Evolutionary conservation across 805 yeast species (phyloP), one percentile per base, ranked within the genome.

Genomic region (Kluyveromyces wickerhamii): DNA sequence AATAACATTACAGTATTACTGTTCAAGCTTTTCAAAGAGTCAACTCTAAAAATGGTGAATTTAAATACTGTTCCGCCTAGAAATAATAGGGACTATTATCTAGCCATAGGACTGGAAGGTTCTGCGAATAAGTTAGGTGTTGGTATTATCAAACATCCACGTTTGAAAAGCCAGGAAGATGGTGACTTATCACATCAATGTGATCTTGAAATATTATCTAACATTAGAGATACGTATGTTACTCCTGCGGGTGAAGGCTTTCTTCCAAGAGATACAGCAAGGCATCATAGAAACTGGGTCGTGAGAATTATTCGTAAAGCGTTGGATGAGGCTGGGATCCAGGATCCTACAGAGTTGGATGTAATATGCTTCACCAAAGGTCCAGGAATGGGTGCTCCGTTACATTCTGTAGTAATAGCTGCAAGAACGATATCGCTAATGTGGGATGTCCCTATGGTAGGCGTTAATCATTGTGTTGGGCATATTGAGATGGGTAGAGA

Each of bases 401-500:
- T 92, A 35, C 95, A 92, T 48, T 77, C 89, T 37, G 96, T 87
- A 25, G 97, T 81, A 3, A 69, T 92, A 32, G 94, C 94, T 1
- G 97, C 98, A 1, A 66, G 99, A 52, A 78, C 96, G 0, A 61
- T 88, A 24, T 66, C 86, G 7, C 76, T 80, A 46, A 53, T 89
- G 45, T 86, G 95, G 94, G 55, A 72, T 2, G 62, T 82, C 15
- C 97, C 98, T 0, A 58, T 92, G 21, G 79, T 92, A 6, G 97
- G 97, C 0, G 98, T 92, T 3, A 92, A 92, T 51, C 98, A 92
- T 59, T 92, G 99, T 60, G 76, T 92, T 23, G 99, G 98, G 1
- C 99, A 92, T 59, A 92, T 92, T 41, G 99, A 92, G 57, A 92
- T 92, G 99, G 99, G 99, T 9, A 67, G 99, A 40, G 97, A 89